These are phyloP conservation scores for Acidiella bohemica DNA, from an alignment of 495 filamentous ascomycete species.

Conservation along the genomic window DNA sequence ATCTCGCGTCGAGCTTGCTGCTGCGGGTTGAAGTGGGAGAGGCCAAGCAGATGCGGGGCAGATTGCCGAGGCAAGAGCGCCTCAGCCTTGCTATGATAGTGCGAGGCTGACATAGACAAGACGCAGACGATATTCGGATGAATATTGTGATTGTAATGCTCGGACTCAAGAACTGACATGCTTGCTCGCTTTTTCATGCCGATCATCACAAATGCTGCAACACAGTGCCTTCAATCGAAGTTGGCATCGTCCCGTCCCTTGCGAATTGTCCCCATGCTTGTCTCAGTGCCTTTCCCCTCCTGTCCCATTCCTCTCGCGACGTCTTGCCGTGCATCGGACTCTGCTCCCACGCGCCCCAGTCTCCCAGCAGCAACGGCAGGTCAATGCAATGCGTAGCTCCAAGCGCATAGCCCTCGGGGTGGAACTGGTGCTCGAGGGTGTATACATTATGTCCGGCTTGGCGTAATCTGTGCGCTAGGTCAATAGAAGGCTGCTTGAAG, in stretches of 20 bases:
- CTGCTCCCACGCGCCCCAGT: background rate
- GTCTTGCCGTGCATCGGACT: background rate
- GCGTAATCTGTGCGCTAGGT: background rate
- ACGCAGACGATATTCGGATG: too few species aligned
- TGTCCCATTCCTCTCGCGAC: slow-evolving; percentile 1
- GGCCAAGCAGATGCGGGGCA: too few species aligned
- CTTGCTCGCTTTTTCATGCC: too few species aligned
- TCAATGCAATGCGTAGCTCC: slow-evolving; percentile 3
- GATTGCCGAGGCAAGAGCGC: too few species aligned
- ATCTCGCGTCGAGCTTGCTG: too few species aligned
- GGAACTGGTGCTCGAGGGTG: slow-evolving; percentile 1
- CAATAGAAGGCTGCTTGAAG: slow-evolving; percentile 3
- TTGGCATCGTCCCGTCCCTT: slow-evolving; percentile 1
- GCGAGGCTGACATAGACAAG: too few species aligned
- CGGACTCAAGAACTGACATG: too few species aligned
- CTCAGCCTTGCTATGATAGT: too few species aligned
- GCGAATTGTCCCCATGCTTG: background rate
- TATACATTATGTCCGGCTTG: background rate
- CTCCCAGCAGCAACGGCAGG: slow-evolving; percentile 1
- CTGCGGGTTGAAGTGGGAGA: too few species aligned
- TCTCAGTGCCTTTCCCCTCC: background rate
- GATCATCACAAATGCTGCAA: too few species aligned
- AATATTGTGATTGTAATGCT: too few species aligned
- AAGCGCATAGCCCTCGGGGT: background rate
- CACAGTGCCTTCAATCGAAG: background rate